Percentiles rank a stretch among this genome's conserved stretches.
Conservation (phyloP, 768 basidiomycete genomes). For the Chalciporus chontae region DNA sequence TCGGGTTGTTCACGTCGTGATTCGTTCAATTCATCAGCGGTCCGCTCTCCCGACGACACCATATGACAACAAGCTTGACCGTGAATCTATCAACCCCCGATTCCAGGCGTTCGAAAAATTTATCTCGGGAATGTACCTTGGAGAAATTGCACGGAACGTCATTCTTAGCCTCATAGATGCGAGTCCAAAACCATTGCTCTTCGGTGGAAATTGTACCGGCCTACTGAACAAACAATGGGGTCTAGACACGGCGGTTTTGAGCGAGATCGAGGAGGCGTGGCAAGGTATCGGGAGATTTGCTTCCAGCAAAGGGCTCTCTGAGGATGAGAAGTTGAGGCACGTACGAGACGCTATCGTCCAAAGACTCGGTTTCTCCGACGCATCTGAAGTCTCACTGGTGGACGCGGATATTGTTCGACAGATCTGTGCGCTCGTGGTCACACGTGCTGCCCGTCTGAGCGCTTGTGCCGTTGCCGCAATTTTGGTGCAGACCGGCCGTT, state of each 20-base stretch:
- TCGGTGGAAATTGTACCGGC: slow-evolving; percentile 71
- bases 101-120: slow-evolving; percentile 97
- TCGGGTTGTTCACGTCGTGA: background rate
- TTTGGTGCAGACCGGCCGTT: slow-evolving; percentile 74
- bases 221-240: slow-evolving; percentile 89
- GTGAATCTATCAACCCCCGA: slow-evolving; percentile 89
- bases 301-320: slow-evolving; percentile 17
- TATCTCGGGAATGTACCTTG: slow-evolving; percentile 98
- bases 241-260: slow-evolving; percentile 91
- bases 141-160: slow-evolving; percentile 87
- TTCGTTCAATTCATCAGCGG: slow-evolving; percentile 46
- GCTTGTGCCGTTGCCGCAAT: slow-evolving; percentile 86
- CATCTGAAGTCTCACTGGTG: slow-evolving; percentile 48
- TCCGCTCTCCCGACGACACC: slow-evolving; percentile 81
- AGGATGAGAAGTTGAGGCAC: slow-evolving; percentile 41
- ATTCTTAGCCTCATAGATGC: slow-evolving; percentile 80
- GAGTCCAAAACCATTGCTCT: slow-evolving; percentile 66
- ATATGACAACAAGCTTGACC: slow-evolving; percentile 89
- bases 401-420: slow-evolving; percentile 81
- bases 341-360: slow-evolving; percentile 61
- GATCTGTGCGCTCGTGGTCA: slow-evolving; percentile 73
- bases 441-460: slow-evolving; percentile 79
- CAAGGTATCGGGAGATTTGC: slow-evolving; percentile 37
- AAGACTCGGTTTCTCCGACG: slow-evolving; percentile 53
- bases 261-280: slow-evolving; percentile 78